These are phyloP conservation scores for Wickerhamiella nectarea DNA, from an alignment of 805 yeast genomes.

Conservation along the genomic window DNA sequence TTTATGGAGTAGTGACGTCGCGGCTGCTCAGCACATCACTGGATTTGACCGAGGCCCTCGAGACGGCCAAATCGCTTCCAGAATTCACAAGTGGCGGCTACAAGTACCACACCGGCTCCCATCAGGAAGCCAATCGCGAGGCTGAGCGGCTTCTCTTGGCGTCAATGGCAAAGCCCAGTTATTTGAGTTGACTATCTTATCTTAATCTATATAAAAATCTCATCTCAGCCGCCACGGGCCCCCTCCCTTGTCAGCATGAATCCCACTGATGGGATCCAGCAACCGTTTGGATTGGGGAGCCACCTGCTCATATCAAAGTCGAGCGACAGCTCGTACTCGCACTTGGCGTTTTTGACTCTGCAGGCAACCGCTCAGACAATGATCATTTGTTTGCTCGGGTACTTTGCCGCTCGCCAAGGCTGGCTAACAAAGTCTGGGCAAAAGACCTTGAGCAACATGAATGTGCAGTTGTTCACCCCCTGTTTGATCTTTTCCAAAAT, in stretches of 20 bases:
- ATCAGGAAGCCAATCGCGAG: neutral
- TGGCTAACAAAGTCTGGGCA: conserved; percentile 61
- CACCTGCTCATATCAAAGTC: neutral
- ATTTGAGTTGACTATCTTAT: neutral
- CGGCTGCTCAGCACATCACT: conserved; percentile 43
- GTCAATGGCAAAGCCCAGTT: conserved; percentile 4
- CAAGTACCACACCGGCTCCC: conserved; percentile 26
- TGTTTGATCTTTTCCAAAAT: conserved; percentile 80
- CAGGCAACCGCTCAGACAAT: conserved; percentile 89
- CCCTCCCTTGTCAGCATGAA: neutral
- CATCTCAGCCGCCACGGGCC: no score
- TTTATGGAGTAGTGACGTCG: conserved; percentile 58
- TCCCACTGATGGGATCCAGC: conserved; percentile 7
- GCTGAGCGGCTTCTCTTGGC: conserved; percentile 1
- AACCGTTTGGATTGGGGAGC: neutral
- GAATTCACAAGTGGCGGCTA: conserved; percentile 52
- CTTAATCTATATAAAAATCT: neutral
- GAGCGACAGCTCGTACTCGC: conserved; percentile 21
- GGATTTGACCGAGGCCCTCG: conserved; percentile 35
- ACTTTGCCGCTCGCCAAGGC: conserved; percentile 64
- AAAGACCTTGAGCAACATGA: conserved; percentile 58
- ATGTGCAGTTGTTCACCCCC: conserved; percentile 89
- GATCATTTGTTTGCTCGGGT: conserved; percentile 74
- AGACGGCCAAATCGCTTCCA: conserved; percentile 35
- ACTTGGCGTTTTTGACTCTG: conserved; percentile 54